Evolutionary conservation across 768 basidiomycete species (phyloP), one percentile per base, ranked within the genome.

Genomic region (Cubamyces lactineus): DNA sequence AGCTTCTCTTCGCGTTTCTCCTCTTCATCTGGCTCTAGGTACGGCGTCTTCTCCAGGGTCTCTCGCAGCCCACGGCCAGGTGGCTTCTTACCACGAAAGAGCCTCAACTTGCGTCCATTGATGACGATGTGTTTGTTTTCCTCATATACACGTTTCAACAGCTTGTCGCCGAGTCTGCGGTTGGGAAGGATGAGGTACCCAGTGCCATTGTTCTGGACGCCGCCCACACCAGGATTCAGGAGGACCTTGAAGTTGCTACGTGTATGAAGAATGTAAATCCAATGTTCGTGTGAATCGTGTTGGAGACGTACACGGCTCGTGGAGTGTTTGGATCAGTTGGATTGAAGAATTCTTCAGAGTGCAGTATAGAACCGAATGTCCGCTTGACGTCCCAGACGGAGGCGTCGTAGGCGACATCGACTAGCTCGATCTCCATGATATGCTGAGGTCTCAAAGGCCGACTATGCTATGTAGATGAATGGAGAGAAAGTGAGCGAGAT

Each of bases 181-280:
- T 53, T 57, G 65, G 73, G 69, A 1, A 75, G 65, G 17, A 68
- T 70, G 21, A 82, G 66, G 13, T 55, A 66, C 6, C 82, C 83
- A 1, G 70, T 75, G 0, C 88, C 87, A 66, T 84, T 76, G 70
- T 91, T 89, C 11, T 82, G 75, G 16, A 84, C 77, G 3, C 84
- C 84, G 9, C 78, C 79, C 0, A 73, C 73, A 62, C 79, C 80
- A 54, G 74, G 68, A 52, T 85, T 80, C n/a, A 92, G 75, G 17
- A 52, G 68, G 55, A 92, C 82, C 45, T 74, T 66, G 73, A 92
- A 92, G 63, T 92, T 92, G 39, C 88, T 71, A 77, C 11, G 43
- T 15, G 24, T 61, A 4, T 41, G 74, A 67, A 56, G 51, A 52
- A 17, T 73, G 60, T 63, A 71, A 71, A 19, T 11, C 73, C 72